Percentiles rank a stretch among this genome's conserved stretches.
Evolutionary conservation across 139 green algal genomes (phyloP).

Genomic region (Chlamydomonas schloesseri): DNA sequence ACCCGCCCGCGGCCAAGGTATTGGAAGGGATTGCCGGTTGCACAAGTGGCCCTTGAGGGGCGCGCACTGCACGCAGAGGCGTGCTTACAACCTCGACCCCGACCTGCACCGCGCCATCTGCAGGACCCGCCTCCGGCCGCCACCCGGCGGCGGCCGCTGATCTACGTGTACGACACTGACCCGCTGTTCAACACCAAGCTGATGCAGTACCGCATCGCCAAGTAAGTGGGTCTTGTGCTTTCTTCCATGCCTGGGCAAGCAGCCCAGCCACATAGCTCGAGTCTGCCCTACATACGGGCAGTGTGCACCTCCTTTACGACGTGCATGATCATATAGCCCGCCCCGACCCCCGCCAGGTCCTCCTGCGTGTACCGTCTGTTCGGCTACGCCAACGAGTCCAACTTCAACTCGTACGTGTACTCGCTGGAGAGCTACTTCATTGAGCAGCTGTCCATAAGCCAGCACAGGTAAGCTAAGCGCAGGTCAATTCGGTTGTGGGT

Average conservation of each 20-base stretch:
- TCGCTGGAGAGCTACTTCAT: conserved; percentile 46
- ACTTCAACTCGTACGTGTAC: conserved; percentile 10
- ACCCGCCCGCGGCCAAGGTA: conserved; percentile 4
- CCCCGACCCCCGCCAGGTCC: not conserved
- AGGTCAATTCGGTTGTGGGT: no score
- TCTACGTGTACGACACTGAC: conserved; percentile 49
- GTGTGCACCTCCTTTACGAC: no score
- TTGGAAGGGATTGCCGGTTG: no score
- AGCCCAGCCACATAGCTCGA: no score
- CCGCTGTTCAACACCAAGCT: conserved; percentile 48
- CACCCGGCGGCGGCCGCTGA: conserved; percentile 38
- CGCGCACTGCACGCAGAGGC: no score
- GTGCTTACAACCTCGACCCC: no score
- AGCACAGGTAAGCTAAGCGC: conserved; percentile 45
- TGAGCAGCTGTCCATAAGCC: conserved; percentile 61
- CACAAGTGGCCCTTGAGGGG: no score
- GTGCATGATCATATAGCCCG: no score
- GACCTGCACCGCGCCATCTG: no score
- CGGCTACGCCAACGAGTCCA: not conserved
- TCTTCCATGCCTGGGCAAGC: no score
- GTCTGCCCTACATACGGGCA: no score
- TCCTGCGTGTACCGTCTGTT: conserved; percentile 23
- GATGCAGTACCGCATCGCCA: conserved; percentile 58
- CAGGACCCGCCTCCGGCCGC: not conserved
- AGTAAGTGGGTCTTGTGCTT: not conserved